Base-by-base conservation (phyloP, 345 rosid genomes). In the Eucalyptus rudis region DNA sequence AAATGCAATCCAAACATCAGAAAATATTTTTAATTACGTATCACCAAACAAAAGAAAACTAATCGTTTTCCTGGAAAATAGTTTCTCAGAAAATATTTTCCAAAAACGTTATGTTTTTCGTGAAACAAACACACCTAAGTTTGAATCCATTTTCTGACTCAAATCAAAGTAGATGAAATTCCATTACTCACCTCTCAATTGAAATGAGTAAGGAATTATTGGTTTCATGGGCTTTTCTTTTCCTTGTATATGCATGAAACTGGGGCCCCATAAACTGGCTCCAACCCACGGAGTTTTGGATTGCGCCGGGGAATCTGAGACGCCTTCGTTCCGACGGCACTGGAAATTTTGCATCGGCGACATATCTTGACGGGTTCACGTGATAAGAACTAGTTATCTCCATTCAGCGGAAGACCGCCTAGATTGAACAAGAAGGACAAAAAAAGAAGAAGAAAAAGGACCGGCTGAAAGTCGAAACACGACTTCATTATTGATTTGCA, bases 391-490 rank as follows among this genome's bases (percentile, higher is more conserved):
- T n/a, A n/a, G 20, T 64, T n/a, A 13, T 64, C 76, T 64, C 17
- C 76, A 14, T 62, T 62, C 8, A 62, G 17, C 33, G 33, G 68
- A 62, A 62, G 76, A 64, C 76, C 20, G n/a, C 36, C 76, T 1
- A 14, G 36, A 13, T 14, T 14, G 31, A 14, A 14, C 36, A n/a
- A 64, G 36, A 24, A 56, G 62, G 62, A 56, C 12, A 10, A n/a
- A 15, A n/a, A n/a, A 27, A 6, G 0, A 4, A 14, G 14, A 1
- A 3, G 3, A 6, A 4, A 64, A 4, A n/a, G 36, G 76, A 14
- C 76, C 76, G 31, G 76, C 33, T 64, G 36, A 64, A 64, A 64
- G 76, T 64, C 36, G 17, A n/a, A n/a, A n/a, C 76, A 24, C 62
- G 13, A n/a, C 36, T 64, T 64, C 36, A 4, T 64, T 64, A 29